Evolutionary conservation across 164 flowering plant genomes (phyloP), one percentile per base, ranked within the genome.

Genomic region (Aristolochia contorta): DNA sequence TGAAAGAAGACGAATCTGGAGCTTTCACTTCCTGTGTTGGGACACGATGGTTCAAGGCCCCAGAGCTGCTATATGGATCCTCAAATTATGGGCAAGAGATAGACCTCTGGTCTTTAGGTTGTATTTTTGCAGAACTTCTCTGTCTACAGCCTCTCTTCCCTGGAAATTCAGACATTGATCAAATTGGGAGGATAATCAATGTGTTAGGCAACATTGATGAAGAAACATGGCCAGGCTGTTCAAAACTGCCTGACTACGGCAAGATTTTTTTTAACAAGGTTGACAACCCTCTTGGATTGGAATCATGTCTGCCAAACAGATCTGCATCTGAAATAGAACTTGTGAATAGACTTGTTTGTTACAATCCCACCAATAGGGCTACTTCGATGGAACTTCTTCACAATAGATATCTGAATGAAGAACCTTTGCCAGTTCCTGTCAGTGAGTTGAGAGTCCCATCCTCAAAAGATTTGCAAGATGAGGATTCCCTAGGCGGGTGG

Each of bases 21-120:
- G 61, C 76, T 22, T 72, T 94, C 47, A 94, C 99, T 50, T 88
- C 95, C 4, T 85, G 95, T 68, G 90, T 94, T 16, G 99, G 96
- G 58, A 94, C 99, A 57, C 84, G 96, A 15, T 94, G 97, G 97
- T 94, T 75, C 71, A 76, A 85, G 71, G 89, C 96, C 16, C 97
- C 97, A 6, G 97, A 94, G 67, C 74, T 91, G 8, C 93, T 88
- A 22, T 94, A 81, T 64, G 99, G 99, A 19, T 81, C 97, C 22
- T 79, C 75, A 20, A 58, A 67, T 69, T 94, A 94, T 61, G 91
- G 95, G 12, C 69, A 69, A 12, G 96, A 86, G 77, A 70, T 94
- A 19, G 97, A 94, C 67, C 70, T 94, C 14, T 91, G 97, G 99
- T 86, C 97, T 32, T 61, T 91, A 50, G 99, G 99, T 24, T 94